Evolutionary conservation across 2,329 filamentous ascomycete genomes (phyloP), one percentile per base, ranked within the genome.

Genomic region (Thelonectria olida): DNA sequence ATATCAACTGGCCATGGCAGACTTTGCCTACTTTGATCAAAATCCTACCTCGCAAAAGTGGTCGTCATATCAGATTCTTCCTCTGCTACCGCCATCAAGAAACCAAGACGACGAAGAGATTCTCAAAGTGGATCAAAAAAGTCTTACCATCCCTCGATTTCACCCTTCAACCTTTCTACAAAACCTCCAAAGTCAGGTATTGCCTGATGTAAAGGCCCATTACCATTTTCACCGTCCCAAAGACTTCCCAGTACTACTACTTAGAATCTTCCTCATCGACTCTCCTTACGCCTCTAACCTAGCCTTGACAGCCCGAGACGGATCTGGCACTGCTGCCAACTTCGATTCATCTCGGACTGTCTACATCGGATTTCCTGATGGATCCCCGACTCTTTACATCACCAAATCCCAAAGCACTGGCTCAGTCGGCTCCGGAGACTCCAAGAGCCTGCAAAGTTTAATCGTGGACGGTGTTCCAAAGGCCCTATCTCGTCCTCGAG

Each of bases 311-410:
- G 67, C 66, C 22, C 58, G 67, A 13, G 66, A 74, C 12, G 62
- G 61, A 68, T 78, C 76, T 39, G 74, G 73, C 8, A 62, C 70
- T 5, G 69, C 75, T 15, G 73, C 83, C 48, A 82, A 81, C 60
- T 83, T 86, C n/a, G 89, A 92, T 65, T 81, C 86, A 2, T 89
- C 89, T 12, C 86, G 88, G 65, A 90, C 91, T 2, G 85, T 97
- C 38, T 96, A 92, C 71, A 82, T 96, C 62, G 91, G 92, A 2
- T 95, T 96, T 69, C 93, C 93, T 0, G 90, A 95, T 71, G 90
- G 89, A 31, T 90, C 91, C 10, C 91, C 92, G 0, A 89, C 89
- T 64, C 81, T 96, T 44, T 96, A 92, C 74, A 80, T 88, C 42
- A 86, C 85, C 51, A 86, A 82, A 60, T 80, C 83, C 6, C 80